Evolutionary conservation across 2,329 filamentous ascomycete genomes (phyloP).

Genomic region (Colletotrichum viniferum): DNA sequence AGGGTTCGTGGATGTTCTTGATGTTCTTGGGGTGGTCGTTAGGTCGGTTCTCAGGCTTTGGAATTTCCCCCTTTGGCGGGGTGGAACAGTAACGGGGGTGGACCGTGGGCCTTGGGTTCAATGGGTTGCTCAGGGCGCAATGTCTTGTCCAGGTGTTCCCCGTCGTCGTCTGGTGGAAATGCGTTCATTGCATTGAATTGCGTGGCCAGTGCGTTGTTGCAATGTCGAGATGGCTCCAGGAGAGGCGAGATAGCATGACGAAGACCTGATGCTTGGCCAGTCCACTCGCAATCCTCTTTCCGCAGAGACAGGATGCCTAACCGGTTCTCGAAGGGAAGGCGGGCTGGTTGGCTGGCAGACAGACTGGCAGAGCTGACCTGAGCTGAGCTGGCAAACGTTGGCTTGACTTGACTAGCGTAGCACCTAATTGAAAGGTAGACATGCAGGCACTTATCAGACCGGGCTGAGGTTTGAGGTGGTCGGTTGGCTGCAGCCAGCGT

Average conservation of each 20-base stretch:
- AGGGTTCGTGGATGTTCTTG: conserved; percentile 1
- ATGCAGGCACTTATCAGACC: not conserved
- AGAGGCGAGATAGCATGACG: not conserved
- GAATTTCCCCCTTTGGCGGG: conserved; percentile 2
- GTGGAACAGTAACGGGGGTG: conserved; percentile 6
- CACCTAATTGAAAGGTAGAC: not conserved
- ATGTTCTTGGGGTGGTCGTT: not conserved
- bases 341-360: not conserved
- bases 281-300: not conserved
- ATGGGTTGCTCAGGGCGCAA: conserved; percentile 5
- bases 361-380: not conserved
- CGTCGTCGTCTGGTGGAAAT: conserved; percentile 11
- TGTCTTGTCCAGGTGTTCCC: conserved; percentile 2
- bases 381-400: not conserved
- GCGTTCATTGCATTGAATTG: conserved; percentile 19
- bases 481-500: not conserved
- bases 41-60: not conserved
- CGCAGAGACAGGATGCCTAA: not conserved
- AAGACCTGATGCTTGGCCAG: not conserved
- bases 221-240: conserved; percentile 9
- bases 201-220: conserved; percentile 15
- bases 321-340: not conserved
- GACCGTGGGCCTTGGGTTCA: not conserved
- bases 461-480: not conserved
- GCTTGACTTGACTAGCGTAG: not conserved